Base-by-base conservation (phyloP, 75 land plant species). In the Selaginella moellendorffii region DNA sequence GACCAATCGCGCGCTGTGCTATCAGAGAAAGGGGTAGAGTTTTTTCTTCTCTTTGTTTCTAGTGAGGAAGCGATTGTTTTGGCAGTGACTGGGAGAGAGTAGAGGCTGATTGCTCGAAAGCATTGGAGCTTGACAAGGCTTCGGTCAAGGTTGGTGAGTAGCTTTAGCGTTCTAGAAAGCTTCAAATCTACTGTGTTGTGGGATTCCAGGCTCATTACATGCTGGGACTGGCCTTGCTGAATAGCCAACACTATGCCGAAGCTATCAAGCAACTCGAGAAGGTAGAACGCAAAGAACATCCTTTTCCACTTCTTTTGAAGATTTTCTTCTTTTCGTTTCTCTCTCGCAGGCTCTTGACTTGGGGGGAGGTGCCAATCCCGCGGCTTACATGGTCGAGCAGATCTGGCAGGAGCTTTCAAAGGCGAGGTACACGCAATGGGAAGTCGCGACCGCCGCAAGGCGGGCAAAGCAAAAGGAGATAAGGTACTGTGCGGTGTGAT, bases 1-100 rank as follows among this genome's bases (percentile, higher is more conserved):
- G 93, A 90, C 97, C 12, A 90, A 90, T 56, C 81, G 97, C 24
- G 97, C 97, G 2, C 70, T 87, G 0, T 87, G 97, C 56, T 79
- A 80, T 54, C 74, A 74, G 59, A 90, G 76, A 71, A 62, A 81
- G 27, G 74, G 82, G 97, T 90, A 75, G 56, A 79, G n/a, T 25
- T 63, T n/a, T n/a, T 54, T 52, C 30, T 54, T 66, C 21, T 67
- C 29, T 12, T 51, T 59, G 28, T 31, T 30, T 46, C 2, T 25
- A 22, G 25, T 24, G 26, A 23, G 26, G 2, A 2, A 18, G 14
- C 2, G 27, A 25, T 23, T 62, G 63, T 23, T 25, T 27, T 23
- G 29, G 29, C 61, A 90, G 97, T 70, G 86, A 84, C 30, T 90
- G 97, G 97, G 66, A 65, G 9, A 80, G 69, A 51, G 93, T 87